Base-by-base conservation (phyloP, 1,284 basidiomycete genomes). In the Cutaneotrichosporon curvatum region DNA sequence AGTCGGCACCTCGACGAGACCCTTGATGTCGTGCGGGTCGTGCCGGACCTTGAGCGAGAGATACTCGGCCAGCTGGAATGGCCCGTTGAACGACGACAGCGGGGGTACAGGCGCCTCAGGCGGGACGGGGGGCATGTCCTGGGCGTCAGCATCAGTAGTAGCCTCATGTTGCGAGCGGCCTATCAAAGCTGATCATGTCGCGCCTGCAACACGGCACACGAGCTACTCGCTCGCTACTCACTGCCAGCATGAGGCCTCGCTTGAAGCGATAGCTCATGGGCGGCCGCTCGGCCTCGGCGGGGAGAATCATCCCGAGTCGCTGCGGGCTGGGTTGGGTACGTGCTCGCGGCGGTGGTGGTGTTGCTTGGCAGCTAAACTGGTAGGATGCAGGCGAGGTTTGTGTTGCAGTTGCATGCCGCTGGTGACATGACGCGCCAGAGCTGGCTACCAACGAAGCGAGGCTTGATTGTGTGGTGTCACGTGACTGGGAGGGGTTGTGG, bases 51-150 rank as follows among this genome's bases (percentile, higher is more conserved):
- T 80, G 31, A 88, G 76, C 0, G 87, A 83, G 42, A 98, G 87
- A 71, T 92, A 96, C 66, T 97, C 91, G 63, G 96, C 90, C 3
- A 95, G 78, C 67, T 94, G 89, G 67, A 95, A 95, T 0, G 90
- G 86, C 59, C 87, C 90, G 71, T 94, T 85, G 20, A 92, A 57
- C 6, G 53, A 54, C 16, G 62, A 57, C 16, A 70, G 60, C 11
- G 62, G 52, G 3, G 63, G 68, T 10, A 61, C 55, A 2, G 57
- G 42, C 12, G 53, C 56, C 48, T 47, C 49, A 19, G 61, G 53
- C 1, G 59, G 57, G 14, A 45, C 40, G 12, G 59, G 59, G 1
- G 58, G 60, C 11, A 62, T 45, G 11, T 63, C 63, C 63, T 65
- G 49, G 8, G 10, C 4, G 23, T 38, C 16, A 30, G 37, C 2